Percentiles rank a stretch among this genome's conserved stretches.
Conservation (phyloP, 2,329 filamentous ascomycete genomes). For the Aureobasidium pullulans region DNA sequence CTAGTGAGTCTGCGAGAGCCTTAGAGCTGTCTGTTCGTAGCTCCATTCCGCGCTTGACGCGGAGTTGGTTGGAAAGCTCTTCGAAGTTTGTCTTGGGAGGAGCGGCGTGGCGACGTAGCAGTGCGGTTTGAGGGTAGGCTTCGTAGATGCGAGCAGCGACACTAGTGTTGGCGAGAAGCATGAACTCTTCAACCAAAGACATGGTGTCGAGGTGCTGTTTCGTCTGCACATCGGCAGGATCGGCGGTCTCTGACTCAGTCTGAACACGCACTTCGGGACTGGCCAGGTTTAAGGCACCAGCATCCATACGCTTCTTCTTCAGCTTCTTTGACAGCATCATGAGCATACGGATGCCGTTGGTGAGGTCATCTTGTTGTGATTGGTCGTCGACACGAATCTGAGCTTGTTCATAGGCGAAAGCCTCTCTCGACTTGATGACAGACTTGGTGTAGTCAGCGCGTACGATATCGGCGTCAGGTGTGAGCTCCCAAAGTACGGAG, state of each 20-base stretch:
- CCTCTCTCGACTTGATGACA: conserved; percentile 91
- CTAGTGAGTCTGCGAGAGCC: conserved; percentile 87
- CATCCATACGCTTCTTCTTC: conserved; percentile 91
- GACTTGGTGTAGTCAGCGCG: conserved; percentile 90
- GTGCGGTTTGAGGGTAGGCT: conserved; percentile 88
- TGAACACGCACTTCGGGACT: conserved; percentile 98
- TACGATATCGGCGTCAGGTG: conserved; percentile 75
- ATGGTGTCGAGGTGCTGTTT: conserved; percentile 93
- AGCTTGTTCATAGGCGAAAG: conserved; percentile 95
- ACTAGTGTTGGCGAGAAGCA: conserved; percentile 95
- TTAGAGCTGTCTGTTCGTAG: conserved; percentile 80
- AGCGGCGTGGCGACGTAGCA: conserved; percentile 83
- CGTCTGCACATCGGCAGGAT: conserved; percentile 92
- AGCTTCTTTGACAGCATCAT: conserved; percentile 87
- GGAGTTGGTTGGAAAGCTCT: conserved; percentile 83
- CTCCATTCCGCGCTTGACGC: conserved; percentile 74
- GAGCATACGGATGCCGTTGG: conserved; percentile 77
- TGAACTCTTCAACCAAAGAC: conserved; percentile 97
- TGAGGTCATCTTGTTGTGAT: conserved; percentile 82
- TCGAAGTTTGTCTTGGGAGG: conserved; percentile 96
- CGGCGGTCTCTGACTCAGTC: conserved; percentile 89
- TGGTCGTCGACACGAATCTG: conserved; percentile 88
- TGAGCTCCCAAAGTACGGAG: conserved; percentile 66
- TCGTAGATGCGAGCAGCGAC: conserved; percentile 86
- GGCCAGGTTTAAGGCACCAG: conserved; percentile 87